Base-by-base conservation (phyloP, 1,284 basidiomycete species). In the Cystobasidium pallidum region DNA sequence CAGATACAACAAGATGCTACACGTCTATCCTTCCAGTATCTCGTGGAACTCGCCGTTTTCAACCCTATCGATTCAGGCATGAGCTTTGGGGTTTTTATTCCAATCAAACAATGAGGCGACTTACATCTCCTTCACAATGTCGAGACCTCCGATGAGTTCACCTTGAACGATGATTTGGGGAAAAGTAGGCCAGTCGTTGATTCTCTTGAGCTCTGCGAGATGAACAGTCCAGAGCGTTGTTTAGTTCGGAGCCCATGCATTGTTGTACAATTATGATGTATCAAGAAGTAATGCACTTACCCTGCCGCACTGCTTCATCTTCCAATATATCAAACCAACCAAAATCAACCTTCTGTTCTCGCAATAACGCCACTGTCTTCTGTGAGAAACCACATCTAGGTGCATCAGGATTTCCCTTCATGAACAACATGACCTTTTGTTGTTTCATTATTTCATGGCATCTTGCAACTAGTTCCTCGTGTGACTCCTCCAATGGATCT, bases 391-490 rank as follows among this genome's bases (percentile, higher is more conserved):
- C 96, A 77, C 95, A 95, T 74, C 91, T 88, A 1, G 93, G 96
- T 30, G 86, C 84, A 57, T 89, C 87, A 0, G 92, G 91, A 75
- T 88, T 89, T 26, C 95, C 96, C 83, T 99, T 99, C 94, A 99
- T 99, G 86, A 99, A 98, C 71, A 99, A 82, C 70, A 99, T 87
- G 59, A 97, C 85, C 75, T 84, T 84, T 77, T 82, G 82, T 78
- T 84, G 76, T 30, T 78, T 75, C 80, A 81, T 81, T 47, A 81
- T 77, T 71, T 80, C 76, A 70, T 77, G 77, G 75, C 80, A 81
- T 71, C 80, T 72, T 59, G 76, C 77, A 72, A 78, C 79, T 57
- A 79, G 78, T 62, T 80, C 76, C 45, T 79, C 78, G 3, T 17
- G 71, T 28, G 64, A 61, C 75, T 77, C 54, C 78, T 79, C 75